Evolutionary conservation across 1,284 basidiomycete genomes (phyloP).

Genomic region (Heterobasidion occidentale): DNA sequence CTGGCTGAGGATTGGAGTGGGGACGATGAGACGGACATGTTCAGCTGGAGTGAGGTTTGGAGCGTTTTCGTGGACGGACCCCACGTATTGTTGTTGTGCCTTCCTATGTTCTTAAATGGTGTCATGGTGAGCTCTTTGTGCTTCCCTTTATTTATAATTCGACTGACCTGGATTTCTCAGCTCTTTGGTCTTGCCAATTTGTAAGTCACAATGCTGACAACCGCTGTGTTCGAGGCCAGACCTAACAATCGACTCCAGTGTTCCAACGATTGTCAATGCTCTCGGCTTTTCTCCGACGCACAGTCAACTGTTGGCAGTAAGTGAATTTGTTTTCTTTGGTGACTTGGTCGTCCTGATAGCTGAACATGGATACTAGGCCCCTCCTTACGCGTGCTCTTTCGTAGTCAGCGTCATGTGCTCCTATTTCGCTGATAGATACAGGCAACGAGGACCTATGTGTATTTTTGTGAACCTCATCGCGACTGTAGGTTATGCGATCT

Average conservation of each 20-base stretch:
- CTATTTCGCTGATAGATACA: constrained; percentile 34
- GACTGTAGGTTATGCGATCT: constrained; percentile 39
- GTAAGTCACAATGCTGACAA: constrained; percentile 6
- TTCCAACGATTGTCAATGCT: constrained; percentile 27
- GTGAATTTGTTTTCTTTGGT: neutral
- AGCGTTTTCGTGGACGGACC: constrained; percentile 23
- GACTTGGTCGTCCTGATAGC: neutral
- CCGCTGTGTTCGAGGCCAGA: neutral
- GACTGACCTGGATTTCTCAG: constrained; percentile 1
- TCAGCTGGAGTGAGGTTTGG: constrained; percentile 20
- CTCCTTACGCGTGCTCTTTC: constrained; percentile 13
- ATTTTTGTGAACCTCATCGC: constrained; percentile 29
- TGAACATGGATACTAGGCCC: constrained; percentile 5
- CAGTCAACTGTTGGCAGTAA: constrained; percentile 25
- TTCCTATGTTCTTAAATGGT: constrained; percentile 17
- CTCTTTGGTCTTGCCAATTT: constrained; percentile 17
- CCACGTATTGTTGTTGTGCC: constrained; percentile 15
- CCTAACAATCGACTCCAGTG: constrained; percentile 2
- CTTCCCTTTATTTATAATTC: neutral
- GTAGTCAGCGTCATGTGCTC: constrained; percentile 28
- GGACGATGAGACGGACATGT: constrained; percentile 16
- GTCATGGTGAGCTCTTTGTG: constrained; percentile 10
- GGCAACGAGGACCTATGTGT: constrained; percentile 30
- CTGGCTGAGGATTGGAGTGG: constrained; percentile 23
- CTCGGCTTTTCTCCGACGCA: constrained; percentile 22